These are phyloP conservation scores for Erythrobasidium hasegawianum DNA, from an alignment of 1,284 basidiomycete genomes.

Conservation along the genomic window DNA sequence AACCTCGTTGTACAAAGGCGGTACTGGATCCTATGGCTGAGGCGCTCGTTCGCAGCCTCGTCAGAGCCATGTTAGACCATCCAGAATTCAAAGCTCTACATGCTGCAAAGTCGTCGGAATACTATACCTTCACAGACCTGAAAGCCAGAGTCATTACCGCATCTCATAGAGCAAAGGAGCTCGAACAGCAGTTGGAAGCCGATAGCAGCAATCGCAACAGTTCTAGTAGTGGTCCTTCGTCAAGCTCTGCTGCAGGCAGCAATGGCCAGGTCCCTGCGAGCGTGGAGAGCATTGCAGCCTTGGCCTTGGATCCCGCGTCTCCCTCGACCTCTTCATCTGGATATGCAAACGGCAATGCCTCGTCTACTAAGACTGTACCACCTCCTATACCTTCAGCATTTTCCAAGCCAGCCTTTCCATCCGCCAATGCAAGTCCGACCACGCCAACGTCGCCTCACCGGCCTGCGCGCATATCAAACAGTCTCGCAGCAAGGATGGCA, in stretches of 20 bases:
- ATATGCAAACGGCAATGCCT: neutral
- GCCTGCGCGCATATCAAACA: conserved; percentile 14
- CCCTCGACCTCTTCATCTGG: neutral
- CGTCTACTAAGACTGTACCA: conserved; percentile 4
- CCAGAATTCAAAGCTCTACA: conserved; percentile 26
- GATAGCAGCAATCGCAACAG: neutral
- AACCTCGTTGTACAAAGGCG: too few relatives aligned
- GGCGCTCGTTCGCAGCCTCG: conserved; percentile 10
- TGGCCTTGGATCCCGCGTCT: neutral
- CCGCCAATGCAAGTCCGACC: neutral
- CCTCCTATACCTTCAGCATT: conserved; percentile 19
- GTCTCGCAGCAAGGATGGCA: conserved; percentile 26
- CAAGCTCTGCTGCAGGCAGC: neutral
- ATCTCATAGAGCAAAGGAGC: conserved; percentile 16
- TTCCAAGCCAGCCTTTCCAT: conserved; percentile 18
- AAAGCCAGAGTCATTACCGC: conserved; percentile 18
- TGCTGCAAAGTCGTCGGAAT: conserved; percentile 32
- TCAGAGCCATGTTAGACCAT: conserved; percentile 35
- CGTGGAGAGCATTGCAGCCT: conserved; percentile 9
- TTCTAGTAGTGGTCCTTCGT: neutral
- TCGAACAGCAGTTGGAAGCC: conserved; percentile 13
- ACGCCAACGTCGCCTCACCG: conserved; percentile 5
- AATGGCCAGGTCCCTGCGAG: conserved; percentile 3
- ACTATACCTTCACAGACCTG: conserved; percentile 32
- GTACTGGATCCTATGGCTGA: neutral